Conservation (phyloP, 805 yeast species). For the Saturnispora gosingensis region DNA sequence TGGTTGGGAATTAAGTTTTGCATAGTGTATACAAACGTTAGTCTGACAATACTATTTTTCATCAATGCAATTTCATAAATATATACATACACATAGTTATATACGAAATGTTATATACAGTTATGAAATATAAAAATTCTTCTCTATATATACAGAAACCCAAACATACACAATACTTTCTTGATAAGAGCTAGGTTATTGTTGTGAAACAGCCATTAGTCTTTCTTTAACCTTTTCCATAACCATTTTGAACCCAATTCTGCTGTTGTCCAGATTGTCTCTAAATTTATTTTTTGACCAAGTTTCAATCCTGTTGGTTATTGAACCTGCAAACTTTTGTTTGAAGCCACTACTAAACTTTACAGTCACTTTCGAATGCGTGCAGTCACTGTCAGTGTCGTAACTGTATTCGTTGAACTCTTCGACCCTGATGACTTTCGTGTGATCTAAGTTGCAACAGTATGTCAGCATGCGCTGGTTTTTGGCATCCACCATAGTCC, state of each 20-base stretch:
- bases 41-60: neutral
- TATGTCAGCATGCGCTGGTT: constrained; percentile 50
- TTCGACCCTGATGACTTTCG: constrained; percentile 65
- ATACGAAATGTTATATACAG: too few species aligned
- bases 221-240: constrained; percentile 40
- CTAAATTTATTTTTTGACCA: constrained; percentile 71
- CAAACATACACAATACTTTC: neutral
- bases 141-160: constrained; percentile 2
- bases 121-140: neutral
- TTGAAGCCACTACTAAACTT: constrained; percentile 64
- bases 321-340: constrained; percentile 33
- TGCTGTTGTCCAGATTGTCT: constrained; percentile 55
- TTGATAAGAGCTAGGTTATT: neutral
- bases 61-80: neutral
- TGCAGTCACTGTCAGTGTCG: constrained; percentile 24
- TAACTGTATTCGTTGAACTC: constrained; percentile 55
- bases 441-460: constrained; percentile 78
- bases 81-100: neutral
- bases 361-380: constrained; percentile 43
- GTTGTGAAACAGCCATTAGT: constrained; percentile 7
- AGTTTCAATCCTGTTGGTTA: constrained; percentile 66
- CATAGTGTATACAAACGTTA: constrained; percentile 24
- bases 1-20: constrained; percentile 78
- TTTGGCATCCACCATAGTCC: constrained; percentile 60
- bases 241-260: constrained; percentile 68